A percentile compares a stretch with the other conserved stretches of the same genome.
phyloP scores from a whole-genome alignment of 2,329 filamentous ascomycete genomes.

The Lasiodiplodia theobromae region DNA sequence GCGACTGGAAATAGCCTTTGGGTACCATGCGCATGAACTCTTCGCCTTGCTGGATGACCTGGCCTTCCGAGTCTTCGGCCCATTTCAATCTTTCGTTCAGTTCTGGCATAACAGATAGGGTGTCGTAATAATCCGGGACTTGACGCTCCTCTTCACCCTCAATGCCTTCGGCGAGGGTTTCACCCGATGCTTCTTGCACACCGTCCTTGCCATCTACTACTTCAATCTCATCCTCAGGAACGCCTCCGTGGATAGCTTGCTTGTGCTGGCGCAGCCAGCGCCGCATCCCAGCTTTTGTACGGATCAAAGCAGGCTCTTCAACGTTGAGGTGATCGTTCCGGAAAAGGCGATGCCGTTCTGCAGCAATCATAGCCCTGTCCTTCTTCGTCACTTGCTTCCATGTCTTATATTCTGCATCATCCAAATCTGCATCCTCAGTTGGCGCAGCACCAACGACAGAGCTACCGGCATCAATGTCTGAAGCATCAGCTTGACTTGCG shows the following conservation, averaged over 20 bases:
- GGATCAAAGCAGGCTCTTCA: slow-evolving; percentile 85
- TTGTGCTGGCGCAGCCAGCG: slow-evolving; percentile 83
- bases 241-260: slow-evolving; percentile 58
- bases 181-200: slow-evolving; percentile 61
- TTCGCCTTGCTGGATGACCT: slow-evolving; percentile 86
- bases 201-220: slow-evolving; percentile 55
- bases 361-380: slow-evolving; percentile 84
- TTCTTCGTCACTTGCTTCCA: slow-evolving; percentile 99
- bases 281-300: slow-evolving; percentile 88
- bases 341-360: slow-evolving; percentile 86
- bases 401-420: slow-evolving; percentile 90
- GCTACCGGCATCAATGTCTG: slow-evolving; percentile 76
- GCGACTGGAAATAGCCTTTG: slow-evolving; percentile 75
- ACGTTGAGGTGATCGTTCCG: slow-evolving; percentile 81
- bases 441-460: slow-evolving; percentile 71
- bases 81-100: slow-evolving; percentile 80
- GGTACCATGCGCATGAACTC: slow-evolving; percentile 83
- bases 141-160: slow-evolving; percentile 79
- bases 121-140: slow-evolving; percentile 93
- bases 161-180: slow-evolving; percentile 93
- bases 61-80: slow-evolving; percentile 87
- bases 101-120: slow-evolving; percentile 84
- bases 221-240: slow-evolving; percentile 57
- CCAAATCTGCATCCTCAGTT: slow-evolving; percentile 80
- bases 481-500: slow-evolving; percentile 79